Evolutionary conservation across 2,329 filamentous ascomycete species (phyloP).

Genomic region (Fusarium sp.): DNA sequence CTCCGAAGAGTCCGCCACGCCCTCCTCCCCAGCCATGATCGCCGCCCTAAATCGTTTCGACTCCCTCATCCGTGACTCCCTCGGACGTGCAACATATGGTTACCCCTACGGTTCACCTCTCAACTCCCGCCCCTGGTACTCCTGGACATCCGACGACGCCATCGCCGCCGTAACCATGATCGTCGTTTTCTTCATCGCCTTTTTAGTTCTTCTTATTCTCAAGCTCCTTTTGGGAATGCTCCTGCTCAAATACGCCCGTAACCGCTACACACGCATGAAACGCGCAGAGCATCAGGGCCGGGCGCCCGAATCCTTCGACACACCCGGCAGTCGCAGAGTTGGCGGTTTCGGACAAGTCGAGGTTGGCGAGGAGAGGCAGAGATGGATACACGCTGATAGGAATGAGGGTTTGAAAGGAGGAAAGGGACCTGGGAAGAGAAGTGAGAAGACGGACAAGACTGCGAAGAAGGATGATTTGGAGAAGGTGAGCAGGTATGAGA

Average conservation of each 20-base stretch:
- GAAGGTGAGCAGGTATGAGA: slow-evolving; percentile 86
- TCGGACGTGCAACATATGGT: slow-evolving; percentile 81
- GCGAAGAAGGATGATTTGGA: slow-evolving; percentile 69
- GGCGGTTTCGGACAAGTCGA: slow-evolving; percentile 91
- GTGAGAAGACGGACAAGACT: slow-evolving; percentile 58
- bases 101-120: slow-evolving; percentile 61
- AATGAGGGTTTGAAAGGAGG: slow-evolving; percentile 75
- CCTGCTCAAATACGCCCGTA: slow-evolving; percentile 83
- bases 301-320: slow-evolving; percentile 70
- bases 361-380: slow-evolving; percentile 86
- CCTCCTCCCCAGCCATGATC: slow-evolving; percentile 80
- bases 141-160: slow-evolving; percentile 78
- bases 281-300: slow-evolving; percentile 70
- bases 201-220: slow-evolving; percentile 85
- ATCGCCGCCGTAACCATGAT: slow-evolving; percentile 87
- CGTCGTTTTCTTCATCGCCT: slow-evolving; percentile 86
- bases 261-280: slow-evolving; percentile 87
- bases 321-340: slow-evolving; percentile 77
- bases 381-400: slow-evolving; percentile 91
- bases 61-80: slow-evolving; percentile 79
- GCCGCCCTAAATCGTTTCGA: slow-evolving; percentile 86
- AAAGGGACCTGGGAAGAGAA: slow-evolving; percentile 69
- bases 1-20: slow-evolving; percentile 72
- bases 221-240: slow-evolving; percentile 93
- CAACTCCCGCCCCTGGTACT: slow-evolving; percentile 62